Percentiles rank a stretch among this genome's conserved stretches.
These are phyloP conservation scores for Glonium stellatum DNA, from an alignment of 495 filamentous ascomycete species.

Conservation along the genomic window DNA sequence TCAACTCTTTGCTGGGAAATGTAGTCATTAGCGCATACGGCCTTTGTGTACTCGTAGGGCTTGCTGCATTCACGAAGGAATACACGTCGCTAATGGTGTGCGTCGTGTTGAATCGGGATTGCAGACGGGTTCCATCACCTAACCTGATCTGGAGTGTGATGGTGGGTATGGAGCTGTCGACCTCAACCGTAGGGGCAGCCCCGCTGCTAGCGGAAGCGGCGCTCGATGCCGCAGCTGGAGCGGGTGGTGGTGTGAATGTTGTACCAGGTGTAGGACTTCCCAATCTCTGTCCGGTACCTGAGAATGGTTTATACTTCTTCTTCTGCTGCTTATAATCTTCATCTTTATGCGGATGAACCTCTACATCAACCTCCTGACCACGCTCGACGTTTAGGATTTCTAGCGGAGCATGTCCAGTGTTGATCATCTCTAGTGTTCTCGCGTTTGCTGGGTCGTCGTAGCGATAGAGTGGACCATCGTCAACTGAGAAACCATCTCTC, in stretches of 20 bases:
- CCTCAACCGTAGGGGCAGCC: constrained; percentile 42
- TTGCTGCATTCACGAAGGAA: constrained; percentile 67
- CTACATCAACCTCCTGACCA: constrained; percentile 84
- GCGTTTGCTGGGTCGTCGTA: constrained; percentile 85
- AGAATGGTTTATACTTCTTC: constrained; percentile 80
- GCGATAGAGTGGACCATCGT: constrained; percentile 83
- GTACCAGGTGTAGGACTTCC: constrained; percentile 79
- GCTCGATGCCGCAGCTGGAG: constrained; percentile 34
- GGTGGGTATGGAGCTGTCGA: constrained; percentile 71
- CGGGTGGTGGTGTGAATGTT: constrained; percentile 33
- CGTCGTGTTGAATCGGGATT: constrained; percentile 82
- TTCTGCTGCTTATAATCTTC: constrained; percentile 78
- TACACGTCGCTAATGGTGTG: constrained; percentile 92
- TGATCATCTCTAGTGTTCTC: constrained; percentile 74
- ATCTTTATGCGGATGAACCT: constrained; percentile 70
- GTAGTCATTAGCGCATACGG: constrained; percentile 85
- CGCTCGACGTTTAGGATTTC: constrained; percentile 80
- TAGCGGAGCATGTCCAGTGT: constrained; percentile 76
- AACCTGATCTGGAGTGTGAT: constrained; percentile 81
- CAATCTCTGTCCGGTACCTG: constrained; percentile 75
- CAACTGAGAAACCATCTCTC: constrained; percentile 89
- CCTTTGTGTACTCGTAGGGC: constrained; percentile 49
- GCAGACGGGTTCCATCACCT: constrained; percentile 78
- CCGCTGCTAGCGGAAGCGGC: constrained; percentile 34
- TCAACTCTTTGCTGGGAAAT: constrained; percentile 90